These are phyloP conservation scores for Solanum verrucosum DNA, from an alignment of 257 asterid genomes.

Conservation along the genomic window DNA sequence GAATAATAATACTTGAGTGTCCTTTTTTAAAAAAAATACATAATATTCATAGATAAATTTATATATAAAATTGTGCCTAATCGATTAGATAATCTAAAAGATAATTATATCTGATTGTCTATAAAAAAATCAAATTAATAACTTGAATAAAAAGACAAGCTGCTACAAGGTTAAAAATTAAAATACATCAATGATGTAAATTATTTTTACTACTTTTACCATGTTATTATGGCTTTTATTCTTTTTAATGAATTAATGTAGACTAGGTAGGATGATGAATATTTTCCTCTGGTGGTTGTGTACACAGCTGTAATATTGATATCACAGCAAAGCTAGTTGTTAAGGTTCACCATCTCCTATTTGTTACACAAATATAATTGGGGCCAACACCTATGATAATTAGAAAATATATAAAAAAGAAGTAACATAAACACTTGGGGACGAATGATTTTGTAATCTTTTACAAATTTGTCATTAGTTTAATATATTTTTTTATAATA, in stretches of 20 bases:
- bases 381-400: not conserved
- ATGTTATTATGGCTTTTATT: not conserved
- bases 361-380: not conserved
- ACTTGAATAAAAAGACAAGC: not conserved
- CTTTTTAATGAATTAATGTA: not conserved
- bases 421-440: not conserved
- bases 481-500: no score
- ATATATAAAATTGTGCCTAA: not conserved
- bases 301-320: not conserved
- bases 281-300: not conserved
- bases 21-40: not conserved
- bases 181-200: not conserved
- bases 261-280: not conserved
- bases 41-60: not conserved
- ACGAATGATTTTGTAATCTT: not conserved
- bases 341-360: not conserved
- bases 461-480: not conserved
- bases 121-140: not conserved
- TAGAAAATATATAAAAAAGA: not conserved
- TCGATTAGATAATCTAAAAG: not conserved
- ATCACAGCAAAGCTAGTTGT: not conserved
- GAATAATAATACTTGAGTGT: not conserved
- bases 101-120: not conserved
- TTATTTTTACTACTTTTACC: not conserved
- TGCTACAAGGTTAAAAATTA: not conserved